These are phyloP conservation scores for Graphiopsis chlorocephala DNA, from an alignment of 2,329 filamentous ascomycete species.

Conservation along the genomic window DNA sequence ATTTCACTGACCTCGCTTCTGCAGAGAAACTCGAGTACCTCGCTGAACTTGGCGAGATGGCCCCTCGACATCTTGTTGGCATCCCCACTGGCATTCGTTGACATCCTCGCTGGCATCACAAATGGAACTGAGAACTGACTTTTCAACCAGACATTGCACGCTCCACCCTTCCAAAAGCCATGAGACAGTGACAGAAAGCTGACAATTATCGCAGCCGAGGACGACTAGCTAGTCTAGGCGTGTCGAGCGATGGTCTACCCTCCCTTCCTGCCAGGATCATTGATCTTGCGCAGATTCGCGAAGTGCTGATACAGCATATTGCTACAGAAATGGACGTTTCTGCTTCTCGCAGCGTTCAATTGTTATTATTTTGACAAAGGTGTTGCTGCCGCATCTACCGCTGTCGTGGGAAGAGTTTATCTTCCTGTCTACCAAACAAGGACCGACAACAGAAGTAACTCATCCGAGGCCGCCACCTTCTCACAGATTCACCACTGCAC, in stretches of 20 bases:
- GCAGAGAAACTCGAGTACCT: not conserved
- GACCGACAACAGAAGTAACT: not conserved
- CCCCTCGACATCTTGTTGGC: not conserved
- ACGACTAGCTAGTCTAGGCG: not conserved
- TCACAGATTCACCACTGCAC: not conserved
- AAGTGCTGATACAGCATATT: not conserved
- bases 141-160: not conserved
- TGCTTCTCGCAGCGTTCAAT: not conserved
- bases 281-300: not conserved
- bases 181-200: not conserved
- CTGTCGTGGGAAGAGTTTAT: not conserved
- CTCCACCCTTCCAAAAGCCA: too few relatives aligned
- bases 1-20: not conserved
- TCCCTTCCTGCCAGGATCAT: not conserved
- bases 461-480: not conserved
- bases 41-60: not conserved
- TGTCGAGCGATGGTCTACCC: not conserved
- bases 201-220: not conserved
- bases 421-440: not conserved
- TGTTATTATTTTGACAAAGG: not conserved
- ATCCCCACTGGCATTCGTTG: not conserved
- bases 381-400: not conserved
- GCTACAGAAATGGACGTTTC: not conserved
- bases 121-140: not conserved
- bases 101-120: too few relatives aligned